phyloP scores from a whole-genome alignment of 1,284 basidiomycete genomes.

The Mrakiaceae sp. region DNA sequence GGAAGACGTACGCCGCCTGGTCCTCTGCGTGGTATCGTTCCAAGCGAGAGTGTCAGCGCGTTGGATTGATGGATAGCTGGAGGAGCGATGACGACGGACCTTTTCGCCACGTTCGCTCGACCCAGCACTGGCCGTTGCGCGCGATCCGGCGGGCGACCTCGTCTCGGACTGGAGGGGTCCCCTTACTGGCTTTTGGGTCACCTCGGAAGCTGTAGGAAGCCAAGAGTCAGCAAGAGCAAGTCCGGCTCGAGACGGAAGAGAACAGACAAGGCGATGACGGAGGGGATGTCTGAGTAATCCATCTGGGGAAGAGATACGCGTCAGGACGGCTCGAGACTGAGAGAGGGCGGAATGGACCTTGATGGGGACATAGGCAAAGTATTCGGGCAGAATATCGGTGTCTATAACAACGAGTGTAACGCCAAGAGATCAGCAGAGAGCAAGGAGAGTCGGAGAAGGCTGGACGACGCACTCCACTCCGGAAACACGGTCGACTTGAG shows the following conservation, averaged over 20 bases:
- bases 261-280: conserved; percentile 34
- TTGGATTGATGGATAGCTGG: background rate
- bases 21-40: conserved; percentile 34
- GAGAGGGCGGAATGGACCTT: conserved; percentile 19
- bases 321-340: no score
- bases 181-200: conserved; percentile 25
- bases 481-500: conserved; percentile 34
- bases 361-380: conserved; percentile 36
- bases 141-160: conserved; percentile 37
- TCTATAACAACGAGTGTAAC: conserved; percentile 14
- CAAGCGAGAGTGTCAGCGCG: background rate
- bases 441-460: background rate
- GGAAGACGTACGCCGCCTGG: conserved; percentile 36
- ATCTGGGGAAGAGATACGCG: conserved; percentile 15
- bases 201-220: conserved; percentile 31
- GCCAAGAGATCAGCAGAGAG: background rate
- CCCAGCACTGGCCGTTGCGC: conserved; percentile 36
- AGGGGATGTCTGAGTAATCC: conserved; percentile 36
- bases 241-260: background rate
- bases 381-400: conserved; percentile 33
- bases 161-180: conserved; percentile 28
- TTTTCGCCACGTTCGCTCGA: conserved; percentile 27
- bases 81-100: background rate
- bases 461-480: conserved; percentile 31
- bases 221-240: background rate